Percentiles rank a stretch among this genome's conserved stretches.
Evolutionary conservation across 2,329 filamentous ascomycete genomes (phyloP).

Genomic region (Epichloe baconii): DNA sequence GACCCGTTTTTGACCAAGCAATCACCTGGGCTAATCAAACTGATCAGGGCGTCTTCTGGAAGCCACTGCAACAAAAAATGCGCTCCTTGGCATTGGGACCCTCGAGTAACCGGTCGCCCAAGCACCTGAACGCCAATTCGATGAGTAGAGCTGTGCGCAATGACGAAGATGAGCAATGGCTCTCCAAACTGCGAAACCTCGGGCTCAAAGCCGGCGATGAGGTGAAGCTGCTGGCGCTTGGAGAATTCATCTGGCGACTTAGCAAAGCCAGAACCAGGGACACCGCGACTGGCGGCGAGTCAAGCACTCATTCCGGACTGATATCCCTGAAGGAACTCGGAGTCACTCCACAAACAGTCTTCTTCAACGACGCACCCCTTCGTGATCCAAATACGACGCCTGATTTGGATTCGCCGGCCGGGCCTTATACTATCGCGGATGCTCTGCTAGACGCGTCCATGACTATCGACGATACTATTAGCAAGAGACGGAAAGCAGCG

Average conservation of each 20-base stretch:
- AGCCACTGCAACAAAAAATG: slow-evolving; percentile 50
- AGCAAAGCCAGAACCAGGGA: slow-evolving; percentile 56
- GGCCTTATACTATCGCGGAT: slow-evolving; percentile 71
- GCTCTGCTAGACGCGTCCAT: slow-evolving; percentile 85
- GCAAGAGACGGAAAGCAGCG: slow-evolving; percentile 38
- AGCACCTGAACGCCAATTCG: slow-evolving; percentile 42
- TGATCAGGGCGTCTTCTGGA: slow-evolving; percentile 82
- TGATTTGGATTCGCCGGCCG: slow-evolving; percentile 20
- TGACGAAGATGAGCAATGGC: slow-evolving; percentile 89
- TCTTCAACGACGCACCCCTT: slow-evolving; percentile 69
- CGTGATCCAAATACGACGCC: slow-evolving; percentile 24
- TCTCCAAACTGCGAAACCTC: slow-evolving; percentile 70
- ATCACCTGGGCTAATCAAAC: slow-evolving; percentile 73
- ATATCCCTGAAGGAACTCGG: slow-evolving; percentile 63
- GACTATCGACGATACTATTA: slow-evolving; percentile 59
- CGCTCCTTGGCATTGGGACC: slow-evolving; percentile 51
- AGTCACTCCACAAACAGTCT: slow-evolving; percentile 75
- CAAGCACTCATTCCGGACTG: slow-evolving; percentile 27
- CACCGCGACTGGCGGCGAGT: slow-evolving; percentile 20
- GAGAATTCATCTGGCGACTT: slow-evolving; percentile 85
- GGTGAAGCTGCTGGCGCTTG: slow-evolving; percentile 70
- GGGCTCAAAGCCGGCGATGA: slow-evolving; percentile 78
- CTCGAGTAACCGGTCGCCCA: slow-evolving; percentile 39
- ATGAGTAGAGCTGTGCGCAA: slow-evolving; percentile 58
- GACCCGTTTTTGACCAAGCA: slow-evolving; percentile 73